Evolutionary conservation across 2,329 filamentous ascomycete species (phyloP).

Genomic region (Apiospora saccharicola): DNA sequence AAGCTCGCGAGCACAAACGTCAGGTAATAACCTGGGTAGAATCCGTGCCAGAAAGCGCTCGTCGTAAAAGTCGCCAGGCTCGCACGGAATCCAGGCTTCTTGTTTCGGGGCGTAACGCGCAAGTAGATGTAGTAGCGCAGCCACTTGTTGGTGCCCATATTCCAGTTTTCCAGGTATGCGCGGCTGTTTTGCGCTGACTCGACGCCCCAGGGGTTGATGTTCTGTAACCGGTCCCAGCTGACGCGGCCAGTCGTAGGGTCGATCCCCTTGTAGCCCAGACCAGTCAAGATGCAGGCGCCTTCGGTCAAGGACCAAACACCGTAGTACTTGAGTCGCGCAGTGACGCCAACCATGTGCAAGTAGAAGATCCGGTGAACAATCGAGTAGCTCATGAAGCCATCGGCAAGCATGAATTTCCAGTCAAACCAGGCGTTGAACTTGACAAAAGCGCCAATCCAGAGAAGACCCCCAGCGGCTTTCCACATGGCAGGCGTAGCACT

Average conservation of each 20-base stretch:
- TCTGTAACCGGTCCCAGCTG: conserved; percentile 87
- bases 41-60: conserved; percentile 97
- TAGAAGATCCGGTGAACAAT: conserved; percentile 79
- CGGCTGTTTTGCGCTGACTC: conserved; percentile 94
- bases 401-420: conserved; percentile 67
- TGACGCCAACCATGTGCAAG: conserved; percentile 84
- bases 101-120: conserved; percentile 91
- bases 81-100: conserved; percentile 95
- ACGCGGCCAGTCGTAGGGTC: conserved; percentile 85
- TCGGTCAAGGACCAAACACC: conserved; percentile 94
- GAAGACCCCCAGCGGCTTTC: conserved; percentile 76
- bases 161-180: conserved; percentile 91
- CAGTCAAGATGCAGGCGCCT: conserved; percentile 91
- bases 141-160: conserved; percentile 99
- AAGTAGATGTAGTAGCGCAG: conserved; percentile 95
- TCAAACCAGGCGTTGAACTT: conserved; percentile 74
- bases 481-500: conserved; percentile 84
- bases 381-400: conserved; percentile 70
- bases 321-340: conserved; percentile 91
- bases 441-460: conserved; percentile 83
- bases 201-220: conserved; percentile 85
- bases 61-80: conserved; percentile 94
- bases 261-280: conserved; percentile 92
- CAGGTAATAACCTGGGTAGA: conserved; percentile 96
- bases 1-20: conserved; percentile 89